Percentiles rank a stretch among this genome's conserved stretches.
phyloP scores from a whole-genome alignment of 139 green algal species.

The Diplosphaera chodatii region DNA sequence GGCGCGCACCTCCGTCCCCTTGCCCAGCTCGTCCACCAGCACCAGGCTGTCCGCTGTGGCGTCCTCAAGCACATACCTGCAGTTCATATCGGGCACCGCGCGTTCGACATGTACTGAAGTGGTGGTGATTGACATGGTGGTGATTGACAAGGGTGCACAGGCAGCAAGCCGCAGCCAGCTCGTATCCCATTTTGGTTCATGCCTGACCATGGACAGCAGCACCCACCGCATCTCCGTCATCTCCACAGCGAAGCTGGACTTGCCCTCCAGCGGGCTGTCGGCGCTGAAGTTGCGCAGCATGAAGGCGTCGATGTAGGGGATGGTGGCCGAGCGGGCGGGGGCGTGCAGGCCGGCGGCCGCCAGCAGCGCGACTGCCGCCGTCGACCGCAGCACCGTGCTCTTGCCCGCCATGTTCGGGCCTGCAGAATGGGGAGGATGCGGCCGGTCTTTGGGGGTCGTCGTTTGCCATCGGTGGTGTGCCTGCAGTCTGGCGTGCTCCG shows the following conservation, averaged over 20 bases:
- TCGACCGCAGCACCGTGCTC: conserved; percentile 74
- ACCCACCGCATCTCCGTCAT: conserved; percentile 68
- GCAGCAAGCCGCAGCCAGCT: no score
- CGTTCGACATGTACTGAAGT: no score
- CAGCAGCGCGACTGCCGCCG: conserved; percentile 69
- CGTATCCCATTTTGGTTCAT: no score
- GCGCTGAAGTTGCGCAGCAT: conserved; percentile 75
- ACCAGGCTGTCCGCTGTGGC: conserved; percentile 51
- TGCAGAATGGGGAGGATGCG: no score
- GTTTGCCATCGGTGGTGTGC: no score
- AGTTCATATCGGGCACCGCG: no score
- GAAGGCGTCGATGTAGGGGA: conserved; percentile 65
- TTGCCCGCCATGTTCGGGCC: conserved; percentile 95
- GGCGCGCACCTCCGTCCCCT: conserved; percentile 78
- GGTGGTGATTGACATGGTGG: no score
- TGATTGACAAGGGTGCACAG: no score
- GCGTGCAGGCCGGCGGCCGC: conserved; percentile 68
- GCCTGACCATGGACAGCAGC: no score
- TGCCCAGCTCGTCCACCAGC: conserved; percentile 88
- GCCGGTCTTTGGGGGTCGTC: no score
- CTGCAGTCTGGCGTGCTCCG: no score
- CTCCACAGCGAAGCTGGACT: conserved; percentile 80
- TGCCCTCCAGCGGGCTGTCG: conserved; percentile 73
- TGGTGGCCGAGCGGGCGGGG: conserved; percentile 30
- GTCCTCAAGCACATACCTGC: conserved; percentile 48